Conservation (phyloP, 129 eudicot species). For the Flaveria robusta region DNA sequence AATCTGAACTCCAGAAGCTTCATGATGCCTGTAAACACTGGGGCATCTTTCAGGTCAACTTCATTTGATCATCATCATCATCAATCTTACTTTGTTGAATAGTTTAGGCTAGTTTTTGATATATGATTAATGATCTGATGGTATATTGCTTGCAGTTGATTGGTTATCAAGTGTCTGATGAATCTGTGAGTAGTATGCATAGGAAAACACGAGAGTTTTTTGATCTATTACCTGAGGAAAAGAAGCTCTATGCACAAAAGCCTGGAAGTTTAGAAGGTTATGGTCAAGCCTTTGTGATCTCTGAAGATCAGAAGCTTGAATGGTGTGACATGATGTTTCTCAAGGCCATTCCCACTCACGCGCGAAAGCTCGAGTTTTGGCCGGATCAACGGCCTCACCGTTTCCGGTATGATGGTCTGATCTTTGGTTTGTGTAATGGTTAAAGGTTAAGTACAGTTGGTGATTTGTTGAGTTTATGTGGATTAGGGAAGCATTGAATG, state of each 20-base stretch:
- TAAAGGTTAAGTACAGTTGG: too few relatives aligned
- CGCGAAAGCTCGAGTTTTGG: slow-evolving; percentile 41
- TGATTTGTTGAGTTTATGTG: slow-evolving; percentile 4
- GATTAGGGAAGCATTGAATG: slow-evolving; percentile 39
- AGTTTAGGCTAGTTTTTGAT: too few relatives aligned
- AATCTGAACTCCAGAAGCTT: slow-evolving; percentile 36
- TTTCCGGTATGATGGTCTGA: slow-evolving; percentile 23
- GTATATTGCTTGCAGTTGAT: slow-evolving; percentile 26
- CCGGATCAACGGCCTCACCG: slow-evolving; percentile 29
- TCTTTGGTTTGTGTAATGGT: not conserved
- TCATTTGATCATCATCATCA: slow-evolving; percentile 26
- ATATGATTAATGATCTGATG: not conserved
- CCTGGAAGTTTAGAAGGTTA: slow-evolving; percentile 49
- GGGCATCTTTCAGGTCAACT: slow-evolving; percentile 52
- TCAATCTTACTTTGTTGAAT: not conserved
- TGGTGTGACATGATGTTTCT: slow-evolving; percentile 50
- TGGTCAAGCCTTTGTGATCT: slow-evolving; percentile 48
- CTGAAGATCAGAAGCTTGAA: slow-evolving; percentile 48
- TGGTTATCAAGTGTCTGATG: slow-evolving; percentile 33
- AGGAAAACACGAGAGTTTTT: slow-evolving; percentile 34
- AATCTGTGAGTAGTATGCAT: slow-evolving; percentile 31
- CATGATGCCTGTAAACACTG: slow-evolving; percentile 41
- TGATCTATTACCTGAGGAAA: slow-evolving; percentile 32
- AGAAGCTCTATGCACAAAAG: slow-evolving; percentile 37
- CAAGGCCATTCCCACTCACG: slow-evolving; percentile 36